phyloP scores from a whole-genome alignment of 2,329 filamentous ascomycete species.

The Fusarium pseudograminearum region DNA sequence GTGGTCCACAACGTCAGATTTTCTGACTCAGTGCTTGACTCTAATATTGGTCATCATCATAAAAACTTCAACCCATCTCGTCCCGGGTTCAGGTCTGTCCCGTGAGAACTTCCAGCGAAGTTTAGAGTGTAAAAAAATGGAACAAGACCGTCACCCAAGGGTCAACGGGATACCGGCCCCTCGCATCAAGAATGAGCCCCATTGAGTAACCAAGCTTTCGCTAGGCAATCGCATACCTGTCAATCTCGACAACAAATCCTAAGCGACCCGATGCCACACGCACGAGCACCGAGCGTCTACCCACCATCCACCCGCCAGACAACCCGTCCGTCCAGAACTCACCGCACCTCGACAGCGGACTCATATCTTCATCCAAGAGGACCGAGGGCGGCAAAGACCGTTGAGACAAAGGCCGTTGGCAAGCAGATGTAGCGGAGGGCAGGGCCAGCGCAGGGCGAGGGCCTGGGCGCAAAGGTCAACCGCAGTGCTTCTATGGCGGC shows the following conservation, averaged over 20 bases:
- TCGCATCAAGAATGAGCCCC: constrained; percentile 99
- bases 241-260: constrained; percentile 87
- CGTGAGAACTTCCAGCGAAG: constrained; percentile 58
- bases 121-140: constrained; percentile 53
- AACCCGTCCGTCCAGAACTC: constrained; percentile 24
- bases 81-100: constrained; percentile 34
- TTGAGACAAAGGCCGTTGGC: constrained; percentile 7
- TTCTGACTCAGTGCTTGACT: constrained; percentile 94
- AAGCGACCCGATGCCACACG: constrained; percentile 60
- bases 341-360: constrained; percentile 65
- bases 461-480: constrained; percentile 78
- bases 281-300: constrained; percentile 62
- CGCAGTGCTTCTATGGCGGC: constrained; percentile 99
- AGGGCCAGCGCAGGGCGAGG: constrained; percentile 58
- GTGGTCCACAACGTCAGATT: constrained; percentile 51
- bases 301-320: constrained; percentile 54
- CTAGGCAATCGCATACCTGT: constrained; percentile 98
- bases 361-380: constrained; percentile 88
- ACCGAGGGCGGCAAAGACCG: constrained; percentile 56
- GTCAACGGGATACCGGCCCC: constrained; percentile 64
- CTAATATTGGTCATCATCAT: constrained; percentile 94
- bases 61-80: constrained; percentile 63
- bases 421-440: constrained; percentile 60
- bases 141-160: constrained; percentile 42
- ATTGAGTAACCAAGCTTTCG: constrained; percentile 89